These are phyloP conservation scores for Ganoderma multipileum DNA, from an alignment of 1,284 basidiomycete genomes.

Conservation along the genomic window DNA sequence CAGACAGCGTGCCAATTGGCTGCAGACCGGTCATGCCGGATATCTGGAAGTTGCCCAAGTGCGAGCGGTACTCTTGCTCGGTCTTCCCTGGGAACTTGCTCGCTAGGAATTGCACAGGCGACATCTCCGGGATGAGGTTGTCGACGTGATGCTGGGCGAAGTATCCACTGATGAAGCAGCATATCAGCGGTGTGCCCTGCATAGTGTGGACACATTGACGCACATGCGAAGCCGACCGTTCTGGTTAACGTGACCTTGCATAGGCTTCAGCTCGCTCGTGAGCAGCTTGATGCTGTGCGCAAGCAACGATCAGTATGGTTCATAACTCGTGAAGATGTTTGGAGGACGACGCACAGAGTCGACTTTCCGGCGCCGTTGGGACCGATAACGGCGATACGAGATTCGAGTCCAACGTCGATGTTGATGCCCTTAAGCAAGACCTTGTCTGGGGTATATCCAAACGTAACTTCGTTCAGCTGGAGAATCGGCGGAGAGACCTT, in stretches of 20 bases:
- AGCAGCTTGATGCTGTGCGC: slow-evolving; percentile 87
- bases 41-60: slow-evolving; percentile 98
- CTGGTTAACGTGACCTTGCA: slow-evolving; percentile 84
- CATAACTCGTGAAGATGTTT: not conserved
- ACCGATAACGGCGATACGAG: slow-evolving; percentile 91
- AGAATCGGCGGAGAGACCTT: slow-evolving; percentile 98
- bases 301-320: not conserved
- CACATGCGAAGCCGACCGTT: slow-evolving; percentile 92
- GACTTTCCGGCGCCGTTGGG: slow-evolving; percentile 85
- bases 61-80: slow-evolving; percentile 95
- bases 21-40: slow-evolving; percentile 94
- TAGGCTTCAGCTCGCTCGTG: slow-evolving; percentile 88
- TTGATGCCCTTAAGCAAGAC: slow-evolving; percentile 84
- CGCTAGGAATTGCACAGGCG: slow-evolving; percentile 92
- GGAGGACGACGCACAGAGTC: slow-evolving; percentile 60
- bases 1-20: slow-evolving; percentile 84
- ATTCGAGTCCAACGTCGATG: slow-evolving; percentile 91
- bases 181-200: not conserved
- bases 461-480: slow-evolving; percentile 91
- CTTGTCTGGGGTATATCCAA: slow-evolving; percentile 89
- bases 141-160: slow-evolving; percentile 99
- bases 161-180: slow-evolving; percentile 71
- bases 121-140: slow-evolving; percentile 84
- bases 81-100: slow-evolving; percentile 93
- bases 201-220: not conserved